A percentile compares a stretch with the other conserved stretches of the same genome.
These are phyloP conservation scores for Pulveroboletus frians DNA, from an alignment of 768 basidiomycete species.

Conservation along the genomic window DNA sequence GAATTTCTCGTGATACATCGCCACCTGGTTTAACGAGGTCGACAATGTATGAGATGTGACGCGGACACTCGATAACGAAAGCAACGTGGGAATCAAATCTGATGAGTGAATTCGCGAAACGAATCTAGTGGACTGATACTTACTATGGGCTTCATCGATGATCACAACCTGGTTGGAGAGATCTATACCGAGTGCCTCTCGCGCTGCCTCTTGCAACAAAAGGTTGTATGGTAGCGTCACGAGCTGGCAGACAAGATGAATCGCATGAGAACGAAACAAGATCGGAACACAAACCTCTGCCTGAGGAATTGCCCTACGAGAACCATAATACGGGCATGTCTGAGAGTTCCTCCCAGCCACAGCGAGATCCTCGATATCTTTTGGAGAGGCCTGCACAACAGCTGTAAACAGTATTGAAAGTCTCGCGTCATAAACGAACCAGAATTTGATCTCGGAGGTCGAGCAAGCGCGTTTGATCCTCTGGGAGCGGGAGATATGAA, in stretches of 20 bases:
- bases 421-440: conserved; percentile 33
- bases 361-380: conserved; percentile 93
- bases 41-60: conserved; percentile 54
- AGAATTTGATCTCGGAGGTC: conserved; percentile 86
- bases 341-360: conserved; percentile 58
- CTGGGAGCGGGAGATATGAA: conserved; percentile 63
- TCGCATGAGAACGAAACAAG: not conserved
- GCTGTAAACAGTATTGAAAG: not conserved
- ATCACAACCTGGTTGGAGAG: conserved; percentile 81
- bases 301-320: conserved; percentile 80
- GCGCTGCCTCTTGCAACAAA: conserved; percentile 71
- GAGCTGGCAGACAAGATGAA: conserved; percentile 43
- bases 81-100: conserved; percentile 88
- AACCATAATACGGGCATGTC: conserved; percentile 92
- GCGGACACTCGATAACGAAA: conserved; percentile 75
- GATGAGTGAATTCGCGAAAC: conserved; percentile 4
- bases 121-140: conserved; percentile 27
- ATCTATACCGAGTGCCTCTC: conserved; percentile 85
- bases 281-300: conserved; percentile 59
- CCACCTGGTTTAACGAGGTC: conserved; percentile 68
- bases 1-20: conserved; percentile 72
- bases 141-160: conserved; percentile 96
- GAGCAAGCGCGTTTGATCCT: conserved; percentile 65
- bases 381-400: conserved; percentile 64
- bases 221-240: conserved; percentile 95